Evolutionary conservation across 192 early-diverging fungal species (phyloP).

Genomic region (Piromyces sp.): DNA sequence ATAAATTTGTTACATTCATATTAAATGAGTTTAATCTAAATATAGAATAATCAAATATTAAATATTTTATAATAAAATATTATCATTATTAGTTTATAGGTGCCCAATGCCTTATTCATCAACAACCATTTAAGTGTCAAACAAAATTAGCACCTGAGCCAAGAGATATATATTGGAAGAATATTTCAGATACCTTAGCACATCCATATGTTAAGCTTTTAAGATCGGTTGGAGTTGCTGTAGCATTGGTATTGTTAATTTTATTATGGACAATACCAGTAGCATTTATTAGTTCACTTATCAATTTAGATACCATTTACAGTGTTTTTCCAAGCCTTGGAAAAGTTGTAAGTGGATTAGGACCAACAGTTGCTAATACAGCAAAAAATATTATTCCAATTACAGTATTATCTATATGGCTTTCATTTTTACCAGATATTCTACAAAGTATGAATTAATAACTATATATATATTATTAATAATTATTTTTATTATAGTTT

Average conservation of each 20-base stretch:
- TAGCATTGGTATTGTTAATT: conserved; percentile 41
- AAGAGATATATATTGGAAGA: conserved; percentile 57
- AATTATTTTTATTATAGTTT: no score
- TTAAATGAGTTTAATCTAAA: no score
- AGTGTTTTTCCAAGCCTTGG: conserved; percentile 41
- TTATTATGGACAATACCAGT: conserved; percentile 63
- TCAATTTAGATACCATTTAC: conserved; percentile 36
- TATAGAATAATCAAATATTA: no score
- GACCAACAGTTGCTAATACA: conserved; percentile 41
- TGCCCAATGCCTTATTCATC: conserved; percentile 43
- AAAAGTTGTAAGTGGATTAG: conserved; percentile 23
- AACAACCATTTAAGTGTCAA: conserved; percentile 43
- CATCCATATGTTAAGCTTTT: conserved; percentile 16
- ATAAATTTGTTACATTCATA: no score
- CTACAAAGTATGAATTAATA: no score
- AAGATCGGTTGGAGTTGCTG: conserved; percentile 28
- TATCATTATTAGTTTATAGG: conserved; percentile 10
- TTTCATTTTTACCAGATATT: conserved; percentile 51
- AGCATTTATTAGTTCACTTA: conserved; percentile 43
- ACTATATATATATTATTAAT: no score
- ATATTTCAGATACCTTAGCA: conserved; percentile 20
- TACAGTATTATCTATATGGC: conserved; percentile 46
- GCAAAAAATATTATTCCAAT: conserved; percentile 44
- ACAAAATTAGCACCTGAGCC: conserved; percentile 53
- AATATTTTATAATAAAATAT: background rate